These are phyloP conservation scores for Agapanthus africanus DNA, from an alignment of 106 monocot genomes.

Conservation along the genomic window DNA sequence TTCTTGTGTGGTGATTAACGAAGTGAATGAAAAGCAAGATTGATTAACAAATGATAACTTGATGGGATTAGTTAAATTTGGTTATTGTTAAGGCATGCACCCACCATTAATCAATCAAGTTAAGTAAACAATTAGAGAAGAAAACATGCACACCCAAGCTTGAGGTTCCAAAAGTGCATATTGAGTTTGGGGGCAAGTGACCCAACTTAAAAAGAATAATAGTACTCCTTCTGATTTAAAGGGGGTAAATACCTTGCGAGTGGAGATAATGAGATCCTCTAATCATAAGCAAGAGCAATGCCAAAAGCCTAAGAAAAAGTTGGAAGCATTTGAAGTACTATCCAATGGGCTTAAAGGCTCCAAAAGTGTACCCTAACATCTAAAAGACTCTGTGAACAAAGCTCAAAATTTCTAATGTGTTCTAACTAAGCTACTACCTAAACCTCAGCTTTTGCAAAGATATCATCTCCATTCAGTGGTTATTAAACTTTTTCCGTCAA, in stretches of 20 bases:
- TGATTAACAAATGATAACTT: neutral
- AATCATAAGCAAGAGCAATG: neutral
- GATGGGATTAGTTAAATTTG: neutral
- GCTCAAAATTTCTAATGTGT: too few species aligned
- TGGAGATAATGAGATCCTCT: constrained; percentile 1
- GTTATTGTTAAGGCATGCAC: neutral
- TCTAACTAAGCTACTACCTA: too few species aligned
- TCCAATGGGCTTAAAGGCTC: constrained; percentile 3
- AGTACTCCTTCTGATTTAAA: neutral
- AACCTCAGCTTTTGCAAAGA: too few species aligned
- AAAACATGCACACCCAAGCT: neutral
- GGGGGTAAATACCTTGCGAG: neutral
- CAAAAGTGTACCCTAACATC: neutral
- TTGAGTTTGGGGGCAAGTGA: constrained; percentile 5
- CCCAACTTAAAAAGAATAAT: neutral
- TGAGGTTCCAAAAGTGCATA: neutral
- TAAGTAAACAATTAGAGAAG: neutral
- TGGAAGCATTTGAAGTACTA: neutral
- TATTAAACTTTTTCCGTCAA: too few species aligned
- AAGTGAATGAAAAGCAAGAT: neutral
- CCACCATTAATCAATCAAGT: neutral
- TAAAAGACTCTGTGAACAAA: too few species aligned
- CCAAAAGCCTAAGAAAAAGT: neutral
- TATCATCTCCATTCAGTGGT: too few species aligned
- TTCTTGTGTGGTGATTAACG: neutral